Evolutionary conservation across 129 eudicot genomes (phyloP), one percentile per base, ranked within the genome.

Genomic region (Chrysanthemum seticuspe): DNA sequence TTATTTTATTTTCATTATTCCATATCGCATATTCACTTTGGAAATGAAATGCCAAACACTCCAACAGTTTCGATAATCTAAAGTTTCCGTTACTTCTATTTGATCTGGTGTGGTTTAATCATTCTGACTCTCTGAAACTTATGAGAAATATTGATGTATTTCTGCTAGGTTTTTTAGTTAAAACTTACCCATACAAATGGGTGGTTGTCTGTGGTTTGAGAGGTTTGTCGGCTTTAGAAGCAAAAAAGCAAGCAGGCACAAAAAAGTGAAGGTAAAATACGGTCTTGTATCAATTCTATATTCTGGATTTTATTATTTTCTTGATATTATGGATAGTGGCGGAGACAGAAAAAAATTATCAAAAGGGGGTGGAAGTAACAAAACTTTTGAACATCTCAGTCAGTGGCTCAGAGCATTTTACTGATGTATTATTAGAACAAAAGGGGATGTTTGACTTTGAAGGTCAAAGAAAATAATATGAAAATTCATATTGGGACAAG

Each of bases 131-230:
- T 0, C 1, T 74, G 57, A 40, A 53, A 44, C 10, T 76, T 61
- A 40, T 34, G 56, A 62, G 23, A 49, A 58, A 34, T 19, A 52
- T 70, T 47, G 54, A 16, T 53, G 64, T 13, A 36, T 40, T 63
- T 63, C 48, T 49, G 62, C 48, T 57, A 78, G 82, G 82, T 78
- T 50, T 78, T 60, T 72, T 60, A 6, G 78, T 48, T 72, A 62
- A n/a, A 13, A 3, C 70, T 59, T 51, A 70, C 50, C 44, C 44
- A 12, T 57, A 59, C 45, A 65, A 69, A 82, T 82, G 86, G 80
- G 83, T 52, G 62, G 66, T 62, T 74, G 90, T 68, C 77, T 70
- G 70, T 83, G 91, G 84, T 67, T 86, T 34, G 83, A 83, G 80
- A 67, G 61, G 36, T 21, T 80, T 8, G n/a, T 83, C 11, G 53